phyloP scores from a whole-genome alignment of 768 basidiomycete genomes.

The Clitopilus passeckerianus region DNA sequence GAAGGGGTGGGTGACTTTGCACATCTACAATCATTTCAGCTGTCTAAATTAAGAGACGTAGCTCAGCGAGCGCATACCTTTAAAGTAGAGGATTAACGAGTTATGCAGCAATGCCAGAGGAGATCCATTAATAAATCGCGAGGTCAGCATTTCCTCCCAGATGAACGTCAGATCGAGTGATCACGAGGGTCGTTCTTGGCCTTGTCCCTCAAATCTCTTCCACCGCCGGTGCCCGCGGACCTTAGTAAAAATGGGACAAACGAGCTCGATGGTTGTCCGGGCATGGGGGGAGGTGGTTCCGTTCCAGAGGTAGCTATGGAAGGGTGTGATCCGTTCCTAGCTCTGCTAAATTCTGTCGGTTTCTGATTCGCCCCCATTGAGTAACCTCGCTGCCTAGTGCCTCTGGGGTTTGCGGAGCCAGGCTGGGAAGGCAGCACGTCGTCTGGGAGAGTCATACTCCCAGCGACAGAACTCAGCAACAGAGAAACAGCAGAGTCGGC shows the following conservation, averaged over 20 bases:
- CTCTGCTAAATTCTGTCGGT: not conserved
- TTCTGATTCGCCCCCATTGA: not conserved
- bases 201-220: slow-evolving; percentile 14
- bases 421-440: not conserved
- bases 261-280: not conserved
- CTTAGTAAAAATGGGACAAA: not conserved
- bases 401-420: not conserved
- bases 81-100: slow-evolving; percentile 54
- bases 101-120: slow-evolving; percentile 60
- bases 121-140: slow-evolving; percentile 62
- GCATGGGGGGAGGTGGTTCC: slow-evolving; percentile 6
- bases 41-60: not conserved
- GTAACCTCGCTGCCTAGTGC: not conserved
- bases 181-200: slow-evolving; percentile 54
- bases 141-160: slow-evolving; percentile 63
- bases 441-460: slow-evolving; percentile 1
- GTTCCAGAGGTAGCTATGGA: not conserved
- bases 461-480: slow-evolving; percentile 17
- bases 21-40: slow-evolving; percentile 39
- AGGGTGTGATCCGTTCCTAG: slow-evolving; percentile 4
- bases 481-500: slow-evolving; percentile 21
- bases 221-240: not conserved
- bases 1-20: slow-evolving; percentile 59
- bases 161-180: slow-evolving; percentile 60
- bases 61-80: slow-evolving; percentile 32